Base-by-base conservation (phyloP, 2,329 filamentous ascomycete species). In the Scortechinia acanthostroma region DNA sequence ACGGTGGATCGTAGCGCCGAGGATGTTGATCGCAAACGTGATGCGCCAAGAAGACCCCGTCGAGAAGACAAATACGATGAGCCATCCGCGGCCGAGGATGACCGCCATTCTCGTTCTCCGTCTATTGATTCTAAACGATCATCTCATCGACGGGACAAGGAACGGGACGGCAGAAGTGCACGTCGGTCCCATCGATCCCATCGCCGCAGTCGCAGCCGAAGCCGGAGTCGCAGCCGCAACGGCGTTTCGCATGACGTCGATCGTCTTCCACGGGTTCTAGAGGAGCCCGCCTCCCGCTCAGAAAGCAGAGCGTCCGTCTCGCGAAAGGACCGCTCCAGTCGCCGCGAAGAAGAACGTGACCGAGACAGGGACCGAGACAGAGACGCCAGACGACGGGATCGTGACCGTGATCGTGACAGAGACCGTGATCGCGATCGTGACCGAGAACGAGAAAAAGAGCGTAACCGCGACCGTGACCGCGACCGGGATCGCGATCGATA, bases 401-500 rank as follows among this genome's bases (percentile, higher is more conserved):
- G 37, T 13, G 22, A 25, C 19, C 19, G 42, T 10, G 14, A 6
- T 15, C 35, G 35, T 17, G 35, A 40, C 14, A 10, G 35, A 13
- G 58, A 62, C 46, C 58, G 58, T n/a, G 53, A 61, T 44, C 55
- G 25, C 10, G 25, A 30, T 30, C 25, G 25, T n/a, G 25, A 30
- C 57, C 58, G 47, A 43, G 58, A 52, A 44, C 55, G 49, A 43
- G 62, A 61, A 20, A 55, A 55, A 25, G 58, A 58, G 43, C 54
- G 59, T 13, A 17, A 42, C n/a, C n/a, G 37, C 13, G 37, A 21
- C 15, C 15, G 37, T 17, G 25, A 30, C n/a, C 35, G 35, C 20
- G 10, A 19, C 6, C 35, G 35, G 6, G 58, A 62, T 45, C 58
- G 58, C n/a, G 53, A 61, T 44, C 55, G 62, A 25, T 64, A 70